phyloP scores from a whole-genome alignment of 2,329 filamentous ascomycete species.

The Fusarium equiseti region DNA sequence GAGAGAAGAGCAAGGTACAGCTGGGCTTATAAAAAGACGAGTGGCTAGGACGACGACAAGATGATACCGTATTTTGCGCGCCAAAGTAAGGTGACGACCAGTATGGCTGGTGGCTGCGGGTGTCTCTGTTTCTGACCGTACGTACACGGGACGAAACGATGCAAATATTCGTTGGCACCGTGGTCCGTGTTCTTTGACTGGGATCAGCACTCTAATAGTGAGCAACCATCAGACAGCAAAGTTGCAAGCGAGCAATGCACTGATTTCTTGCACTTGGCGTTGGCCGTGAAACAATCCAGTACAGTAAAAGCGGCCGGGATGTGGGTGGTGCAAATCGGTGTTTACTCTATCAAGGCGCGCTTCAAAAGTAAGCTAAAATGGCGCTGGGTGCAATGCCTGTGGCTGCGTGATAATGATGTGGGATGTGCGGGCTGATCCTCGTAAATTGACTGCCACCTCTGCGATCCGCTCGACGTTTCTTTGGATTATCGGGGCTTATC shows the following conservation, averaged over 20 bases:
- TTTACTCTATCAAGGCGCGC: slow-evolving; percentile 22
- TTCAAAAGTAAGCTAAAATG: slow-evolving; percentile 20
- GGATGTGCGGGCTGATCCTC: slow-evolving; percentile 35
- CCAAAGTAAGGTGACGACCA: slow-evolving; percentile 25
- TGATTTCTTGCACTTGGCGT: slow-evolving; percentile 42
- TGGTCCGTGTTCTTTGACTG: slow-evolving; percentile 22
- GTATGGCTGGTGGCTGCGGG: slow-evolving; percentile 16
- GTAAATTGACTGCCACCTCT: slow-evolving; percentile 20
- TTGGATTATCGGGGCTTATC: slow-evolving; percentile 43
- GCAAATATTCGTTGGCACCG: slow-evolving; percentile 25
- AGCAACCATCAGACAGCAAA: slow-evolving; percentile 35
- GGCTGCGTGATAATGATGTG: slow-evolving; percentile 37
- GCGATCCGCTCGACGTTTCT: slow-evolving; percentile 14
- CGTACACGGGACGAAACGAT: slow-evolving; percentile 29
- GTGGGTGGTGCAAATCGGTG: slow-evolving; percentile 19
- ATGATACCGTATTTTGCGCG: slow-evolving; percentile 25
- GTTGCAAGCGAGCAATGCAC: slow-evolving; percentile 30
- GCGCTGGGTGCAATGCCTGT: slow-evolving; percentile 16
- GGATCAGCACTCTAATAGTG: slow-evolving; percentile 19
- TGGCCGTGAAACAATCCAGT: slow-evolving; percentile 39
- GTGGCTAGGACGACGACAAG: slow-evolving; percentile 28
- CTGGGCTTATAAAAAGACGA: slow-evolving; percentile 21
- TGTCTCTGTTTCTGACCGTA: slow-evolving; percentile 27
- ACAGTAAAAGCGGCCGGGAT: slow-evolving; percentile 25
- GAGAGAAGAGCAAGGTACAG: slow-evolving; percentile 28